Conservation (phyloP, 192 early-diverging fungal genomes). For the Coemansia furcata region DNA sequence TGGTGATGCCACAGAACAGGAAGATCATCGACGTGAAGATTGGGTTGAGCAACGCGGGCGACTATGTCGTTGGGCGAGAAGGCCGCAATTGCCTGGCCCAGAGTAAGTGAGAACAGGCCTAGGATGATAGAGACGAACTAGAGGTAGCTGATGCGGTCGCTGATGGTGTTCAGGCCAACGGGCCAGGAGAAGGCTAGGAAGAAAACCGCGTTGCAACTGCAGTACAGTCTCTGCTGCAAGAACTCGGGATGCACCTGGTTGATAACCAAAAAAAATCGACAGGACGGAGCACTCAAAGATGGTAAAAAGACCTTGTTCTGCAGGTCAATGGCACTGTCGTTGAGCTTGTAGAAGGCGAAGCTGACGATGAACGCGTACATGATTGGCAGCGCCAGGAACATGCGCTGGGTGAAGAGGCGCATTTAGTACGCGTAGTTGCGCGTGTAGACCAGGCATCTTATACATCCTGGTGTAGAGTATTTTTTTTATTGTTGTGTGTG, state of each 20-base stretch:
- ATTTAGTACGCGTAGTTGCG: slow-evolving; percentile 50
- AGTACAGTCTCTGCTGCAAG: slow-evolving; percentile 59
- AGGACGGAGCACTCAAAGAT: slow-evolving; percentile 54
- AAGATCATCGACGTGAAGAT: slow-evolving; percentile 59
- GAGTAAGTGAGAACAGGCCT: slow-evolving; percentile 51
- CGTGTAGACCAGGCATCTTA: slow-evolving; percentile 13
- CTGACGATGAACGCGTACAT: slow-evolving; percentile 62
- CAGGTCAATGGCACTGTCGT: slow-evolving; percentile 54
- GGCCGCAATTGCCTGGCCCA: slow-evolving; percentile 60
- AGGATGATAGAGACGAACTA: slow-evolving; percentile 57
- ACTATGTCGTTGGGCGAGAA: slow-evolving; percentile 57
- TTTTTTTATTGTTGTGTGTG: neutral
- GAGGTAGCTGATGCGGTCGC: slow-evolving; percentile 60
- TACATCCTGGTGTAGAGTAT: too few species aligned
- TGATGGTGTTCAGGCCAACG: slow-evolving; percentile 52
- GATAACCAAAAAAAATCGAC: slow-evolving; percentile 55
- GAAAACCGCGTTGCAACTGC: slow-evolving; percentile 56
- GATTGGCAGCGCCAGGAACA: slow-evolving; percentile 56
- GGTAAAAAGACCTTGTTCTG: slow-evolving; percentile 58
- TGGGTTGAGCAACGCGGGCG: slow-evolving; percentile 60
- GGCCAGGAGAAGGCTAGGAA: slow-evolving; percentile 62
- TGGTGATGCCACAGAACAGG: slow-evolving; percentile 63
- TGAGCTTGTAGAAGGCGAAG: slow-evolving; percentile 67
- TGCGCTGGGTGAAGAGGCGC: slow-evolving; percentile 60
- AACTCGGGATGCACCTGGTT: slow-evolving; percentile 66